Evolutionary conservation across 192 early-diverging fungal species (phyloP).

Genomic region (Paraglomus brasilianum): DNA sequence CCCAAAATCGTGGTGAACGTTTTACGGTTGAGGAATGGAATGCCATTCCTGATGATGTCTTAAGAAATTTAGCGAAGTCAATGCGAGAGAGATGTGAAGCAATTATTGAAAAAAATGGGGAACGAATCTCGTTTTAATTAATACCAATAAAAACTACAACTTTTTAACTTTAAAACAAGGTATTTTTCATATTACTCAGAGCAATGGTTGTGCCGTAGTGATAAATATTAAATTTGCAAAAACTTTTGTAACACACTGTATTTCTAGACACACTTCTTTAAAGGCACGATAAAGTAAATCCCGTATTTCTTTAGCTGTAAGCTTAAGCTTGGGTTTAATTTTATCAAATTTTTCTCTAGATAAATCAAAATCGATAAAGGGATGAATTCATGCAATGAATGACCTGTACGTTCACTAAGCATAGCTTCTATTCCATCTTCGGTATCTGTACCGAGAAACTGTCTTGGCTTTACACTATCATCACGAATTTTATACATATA

Average conservation of each 20-base stretch:
- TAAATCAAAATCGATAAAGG: constrained; percentile 8
- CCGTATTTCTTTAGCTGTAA: background rate
- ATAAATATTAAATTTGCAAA: no score
- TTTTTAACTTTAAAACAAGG: no score
- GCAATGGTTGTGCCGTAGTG: no score
- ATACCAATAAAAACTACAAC: no score
- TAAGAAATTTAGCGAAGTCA: no score
- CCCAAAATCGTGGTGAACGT: no score
- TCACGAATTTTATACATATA: constrained; percentile 3
- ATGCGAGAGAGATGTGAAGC: no score
- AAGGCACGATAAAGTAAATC: background rate
- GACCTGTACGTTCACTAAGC: background rate
- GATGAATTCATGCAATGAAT: constrained; percentile 5
- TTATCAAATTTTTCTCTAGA: background rate
- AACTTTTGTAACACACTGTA: background rate
- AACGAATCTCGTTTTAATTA: no score
- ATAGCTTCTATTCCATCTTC: constrained; percentile 6
- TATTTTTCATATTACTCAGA: no score
- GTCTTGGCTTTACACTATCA: background rate
- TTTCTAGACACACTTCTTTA: background rate
- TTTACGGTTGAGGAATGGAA: no score
- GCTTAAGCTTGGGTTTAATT: background rate
- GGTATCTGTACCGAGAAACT: constrained; percentile 3
- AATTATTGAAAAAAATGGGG: no score
- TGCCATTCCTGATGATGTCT: no score